Evolutionary conservation across 1,139 yeast species (phyloP), one percentile per base, ranked within the genome.

Genomic region (Maudiozyma humilis): DNA sequence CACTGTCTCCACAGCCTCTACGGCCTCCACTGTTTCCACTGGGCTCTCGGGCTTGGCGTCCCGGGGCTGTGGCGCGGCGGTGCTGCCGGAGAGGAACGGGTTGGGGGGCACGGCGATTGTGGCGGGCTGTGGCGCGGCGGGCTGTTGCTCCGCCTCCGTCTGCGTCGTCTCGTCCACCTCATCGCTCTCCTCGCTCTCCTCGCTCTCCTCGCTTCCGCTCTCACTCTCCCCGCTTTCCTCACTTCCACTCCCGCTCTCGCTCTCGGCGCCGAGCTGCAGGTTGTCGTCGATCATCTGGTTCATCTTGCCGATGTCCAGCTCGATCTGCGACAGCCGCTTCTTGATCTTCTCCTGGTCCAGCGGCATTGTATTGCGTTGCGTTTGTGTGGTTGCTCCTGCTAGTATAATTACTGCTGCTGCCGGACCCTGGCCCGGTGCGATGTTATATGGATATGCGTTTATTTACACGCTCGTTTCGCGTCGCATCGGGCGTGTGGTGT

Each of bases 261-360:
- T 8, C 36, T 17, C n/a, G 17, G 18, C 36, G 14, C 38, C 35
- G 13, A 45, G 23, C 18, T 47, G 52, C 39, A 57, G 44, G 45
- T 62, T 62, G 41, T 60, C 63, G 38, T 57, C 63, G 20, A 62
- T 56, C 53, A 60, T 53, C 37, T 57, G 55, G 42, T 62, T 62
- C 59, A 61, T 59, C 43, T 60, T 57, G 38, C 57, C 54, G 38
- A 62, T 58, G 42, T 60, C 64, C 23, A 53, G 45, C 44, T 62
- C 66, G 29, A 62, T 57, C 37, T 59, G 63, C 6, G 65, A 60
- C 38, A 61, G 47, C 35, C 65, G 53, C 44, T 59, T 59, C 44
- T 60, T 53, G 18, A 60, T 46, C 20, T 51, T 49, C 15, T 57
- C 63, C 33, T 53, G 47, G 42, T 58, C 62, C 38, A 53, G 36